These are phyloP conservation scores for Sporisorium sorghi DNA, from an alignment of 1,284 basidiomycete species.

Conservation along the genomic window DNA sequence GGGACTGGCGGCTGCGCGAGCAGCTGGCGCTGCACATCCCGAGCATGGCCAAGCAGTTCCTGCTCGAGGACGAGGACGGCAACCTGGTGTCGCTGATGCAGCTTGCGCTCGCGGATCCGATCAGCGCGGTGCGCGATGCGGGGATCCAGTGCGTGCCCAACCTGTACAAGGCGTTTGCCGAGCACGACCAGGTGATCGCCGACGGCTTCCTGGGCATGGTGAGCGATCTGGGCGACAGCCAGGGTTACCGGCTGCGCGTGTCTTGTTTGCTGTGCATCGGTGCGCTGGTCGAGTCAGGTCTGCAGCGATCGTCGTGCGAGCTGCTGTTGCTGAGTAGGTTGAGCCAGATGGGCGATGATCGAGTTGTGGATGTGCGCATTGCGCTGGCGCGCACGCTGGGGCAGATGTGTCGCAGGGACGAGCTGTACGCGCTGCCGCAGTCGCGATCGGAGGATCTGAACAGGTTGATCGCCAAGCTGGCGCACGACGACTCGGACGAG, in stretches of 20 bases:
- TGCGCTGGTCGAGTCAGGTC: conserved; percentile 51
- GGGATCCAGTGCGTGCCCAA: conserved; percentile 75
- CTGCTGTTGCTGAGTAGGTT: conserved; percentile 76
- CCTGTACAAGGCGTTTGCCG: conserved; percentile 57
- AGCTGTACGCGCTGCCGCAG: conserved; percentile 63
- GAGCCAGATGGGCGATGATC: conserved; percentile 75
- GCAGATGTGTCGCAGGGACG: conserved; percentile 70
- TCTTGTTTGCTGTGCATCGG: conserved; percentile 59
- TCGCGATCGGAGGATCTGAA: conserved; percentile 49
- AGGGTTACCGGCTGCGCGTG: conserved; percentile 64
- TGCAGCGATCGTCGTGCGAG: conserved; percentile 72
- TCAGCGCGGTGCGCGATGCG: conserved; percentile 84
- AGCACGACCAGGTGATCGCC: conserved; percentile 56
- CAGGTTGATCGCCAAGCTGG: conserved; percentile 55
- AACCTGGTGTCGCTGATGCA: conserved; percentile 73
- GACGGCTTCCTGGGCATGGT: conserved; percentile 67
- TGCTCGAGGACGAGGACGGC: conserved; percentile 68
- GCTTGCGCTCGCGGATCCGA: conserved; percentile 80
- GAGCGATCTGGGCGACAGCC: conserved; percentile 56
- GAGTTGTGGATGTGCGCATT: conserved; percentile 87
- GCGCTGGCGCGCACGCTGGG: conserved; percentile 80
- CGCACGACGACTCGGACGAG: conserved; percentile 51
- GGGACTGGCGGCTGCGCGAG: conserved; percentile 87
- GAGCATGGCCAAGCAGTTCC: conserved; percentile 71
- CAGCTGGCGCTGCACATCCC: conserved; percentile 75